Conservation (phyloP, 1,139 yeast species). For the Kodamaea arcana region DNA sequence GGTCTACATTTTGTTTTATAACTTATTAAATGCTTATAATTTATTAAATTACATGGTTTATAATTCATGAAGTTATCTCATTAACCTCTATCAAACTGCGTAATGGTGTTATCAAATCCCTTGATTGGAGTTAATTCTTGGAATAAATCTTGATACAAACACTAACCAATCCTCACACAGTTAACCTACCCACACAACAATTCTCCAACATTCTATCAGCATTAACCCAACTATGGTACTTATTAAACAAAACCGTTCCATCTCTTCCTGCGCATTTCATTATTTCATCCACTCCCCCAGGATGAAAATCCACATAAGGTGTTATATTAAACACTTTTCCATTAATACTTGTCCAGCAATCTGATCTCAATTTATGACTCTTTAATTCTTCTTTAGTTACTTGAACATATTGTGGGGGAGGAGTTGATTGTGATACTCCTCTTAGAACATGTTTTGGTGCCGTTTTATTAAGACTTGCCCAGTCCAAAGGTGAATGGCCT, state of each 20-base stretch:
- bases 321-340: constrained; percentile 85
- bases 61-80: no score
- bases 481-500: constrained; percentile 82
- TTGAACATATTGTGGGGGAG: constrained; percentile 44
- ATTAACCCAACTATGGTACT: constrained; percentile 87
- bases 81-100: no score
- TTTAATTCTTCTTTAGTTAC: constrained; percentile 59
- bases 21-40: no score
- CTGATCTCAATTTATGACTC: constrained; percentile 53
- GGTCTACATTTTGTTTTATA: no score
- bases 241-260: constrained; percentile 74
- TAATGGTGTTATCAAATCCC: no score
- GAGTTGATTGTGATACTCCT: constrained; percentile 38
- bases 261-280: constrained; percentile 82
- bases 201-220: constrained; percentile 75
- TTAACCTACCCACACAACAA: constrained; percentile 68
- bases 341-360: constrained; percentile 82
- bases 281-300: constrained; percentile 84
- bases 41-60: no score
- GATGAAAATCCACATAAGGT: constrained; percentile 80
- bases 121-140: no score
- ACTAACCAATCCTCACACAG: background rate
- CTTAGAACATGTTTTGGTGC: constrained; percentile 30
- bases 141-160: background rate
- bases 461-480: constrained; percentile 61